Evolutionary conservation across 2,329 filamentous ascomycete species (phyloP).

Genomic region (Torrubiellomyces zombiae): DNA sequence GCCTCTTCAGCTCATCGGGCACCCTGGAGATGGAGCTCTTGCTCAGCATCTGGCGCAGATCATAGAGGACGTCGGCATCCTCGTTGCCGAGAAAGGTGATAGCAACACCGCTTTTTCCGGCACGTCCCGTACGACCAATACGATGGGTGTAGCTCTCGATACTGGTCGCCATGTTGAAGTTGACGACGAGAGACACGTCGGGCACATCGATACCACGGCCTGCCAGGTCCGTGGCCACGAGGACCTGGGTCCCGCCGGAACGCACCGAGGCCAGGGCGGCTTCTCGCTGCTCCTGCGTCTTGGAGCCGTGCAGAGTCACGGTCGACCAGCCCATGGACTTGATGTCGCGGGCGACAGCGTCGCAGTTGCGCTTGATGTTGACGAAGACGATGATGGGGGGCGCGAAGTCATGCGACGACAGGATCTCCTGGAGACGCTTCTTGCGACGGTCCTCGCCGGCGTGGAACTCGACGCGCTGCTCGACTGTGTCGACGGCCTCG

Average conservation of each 20-base stretch:
- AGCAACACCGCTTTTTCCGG: slow-evolving; percentile 87
- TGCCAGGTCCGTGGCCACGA: slow-evolving; percentile 90
- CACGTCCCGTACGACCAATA: slow-evolving; percentile 91
- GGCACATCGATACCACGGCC: slow-evolving; percentile 95
- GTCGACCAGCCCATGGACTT: slow-evolving; percentile 82
- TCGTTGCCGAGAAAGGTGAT: slow-evolving; percentile 91
- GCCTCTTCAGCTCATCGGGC: slow-evolving; percentile 76
- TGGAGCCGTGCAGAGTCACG: slow-evolving; percentile 85
- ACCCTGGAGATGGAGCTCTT: slow-evolving; percentile 82
- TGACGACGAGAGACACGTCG: slow-evolving; percentile 85
- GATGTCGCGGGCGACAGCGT: slow-evolving; percentile 85
- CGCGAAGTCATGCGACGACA: slow-evolving; percentile 61
- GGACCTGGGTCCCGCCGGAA: slow-evolving; percentile 62
- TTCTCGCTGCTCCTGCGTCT: slow-evolving; percentile 96
- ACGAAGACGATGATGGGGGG: slow-evolving; percentile 97
- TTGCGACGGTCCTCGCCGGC: slow-evolving; percentile 88
- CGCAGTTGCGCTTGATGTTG: slow-evolving; percentile 99
- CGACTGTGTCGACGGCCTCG: slow-evolving; percentile 93
- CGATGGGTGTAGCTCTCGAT: slow-evolving; percentile 96
- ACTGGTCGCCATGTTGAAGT: slow-evolving; percentile 93
- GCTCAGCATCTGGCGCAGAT: slow-evolving; percentile 85
- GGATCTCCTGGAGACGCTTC: slow-evolving; percentile 84
- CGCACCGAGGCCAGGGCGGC: slow-evolving; percentile 76
- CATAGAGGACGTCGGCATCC: slow-evolving; percentile 80
- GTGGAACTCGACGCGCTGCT: slow-evolving; percentile 89